These are phyloP conservation scores for Colletotrichum tamarilloi DNA, from an alignment of 2,329 filamentous ascomycete genomes.

Conservation along the genomic window DNA sequence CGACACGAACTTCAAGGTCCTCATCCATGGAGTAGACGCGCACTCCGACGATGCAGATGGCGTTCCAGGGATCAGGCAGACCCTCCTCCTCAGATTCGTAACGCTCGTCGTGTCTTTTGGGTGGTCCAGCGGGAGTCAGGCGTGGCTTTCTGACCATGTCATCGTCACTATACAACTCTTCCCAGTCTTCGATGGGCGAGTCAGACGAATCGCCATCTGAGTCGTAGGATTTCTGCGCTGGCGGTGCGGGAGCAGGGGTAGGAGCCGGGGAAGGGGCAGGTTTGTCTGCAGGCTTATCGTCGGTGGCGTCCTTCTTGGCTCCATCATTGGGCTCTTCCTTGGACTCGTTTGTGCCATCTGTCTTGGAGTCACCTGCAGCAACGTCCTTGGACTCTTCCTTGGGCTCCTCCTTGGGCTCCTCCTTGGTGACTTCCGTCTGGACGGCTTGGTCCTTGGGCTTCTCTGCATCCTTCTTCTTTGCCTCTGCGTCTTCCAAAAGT, in stretches of 20 bases:
- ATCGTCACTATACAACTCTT: constrained; percentile 68
- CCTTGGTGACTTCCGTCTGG: constrained; percentile 28
- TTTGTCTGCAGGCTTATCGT: constrained; percentile 34
- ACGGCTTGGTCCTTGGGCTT: constrained; percentile 19
- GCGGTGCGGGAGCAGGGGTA: constrained; percentile 15
- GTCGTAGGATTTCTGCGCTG: constrained; percentile 38
- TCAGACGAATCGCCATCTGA: constrained; percentile 68
- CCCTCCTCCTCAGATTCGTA: constrained; percentile 69
- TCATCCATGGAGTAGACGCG: constrained; percentile 71
- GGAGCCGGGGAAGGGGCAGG: constrained; percentile 31
- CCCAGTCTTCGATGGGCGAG: constrained; percentile 69
- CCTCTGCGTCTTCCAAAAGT: constrained; percentile 43
- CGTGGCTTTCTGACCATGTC: constrained; percentile 66
- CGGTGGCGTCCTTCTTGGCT: constrained; percentile 29
- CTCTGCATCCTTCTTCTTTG: constrained; percentile 39
- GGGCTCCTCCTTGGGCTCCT: background rate
- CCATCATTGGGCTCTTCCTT: constrained; percentile 31
- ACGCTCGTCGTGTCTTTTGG: constrained; percentile 46
- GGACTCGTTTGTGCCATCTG: background rate
- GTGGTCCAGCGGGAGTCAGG: constrained; percentile 48
- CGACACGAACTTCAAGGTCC: constrained; percentile 62
- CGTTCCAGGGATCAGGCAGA: constrained; percentile 69
- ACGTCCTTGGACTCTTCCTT: background rate
- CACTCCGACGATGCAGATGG: constrained; percentile 69
- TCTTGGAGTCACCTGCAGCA: background rate